Evolutionary conservation across 1,284 basidiomycete species (phyloP), one percentile per base, ranked within the genome.

Genomic region (Irpex sp.): DNA sequence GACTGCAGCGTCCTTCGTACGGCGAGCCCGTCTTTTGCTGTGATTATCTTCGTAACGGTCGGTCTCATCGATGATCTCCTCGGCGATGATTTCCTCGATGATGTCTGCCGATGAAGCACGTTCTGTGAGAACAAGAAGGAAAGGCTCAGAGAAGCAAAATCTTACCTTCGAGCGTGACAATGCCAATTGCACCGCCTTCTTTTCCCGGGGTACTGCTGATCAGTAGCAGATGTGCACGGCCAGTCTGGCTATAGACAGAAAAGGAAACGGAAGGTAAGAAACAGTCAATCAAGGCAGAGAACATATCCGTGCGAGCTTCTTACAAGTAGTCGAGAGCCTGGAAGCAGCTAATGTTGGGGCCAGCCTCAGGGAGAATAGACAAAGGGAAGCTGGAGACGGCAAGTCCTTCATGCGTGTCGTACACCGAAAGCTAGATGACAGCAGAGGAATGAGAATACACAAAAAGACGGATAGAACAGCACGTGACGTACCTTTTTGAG

Each of bases 41-140:
- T 88, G 86, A 72, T 95, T 96, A 69, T 94, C 93, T 67, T 92
- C 87, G 70, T 91, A 95, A 19, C 87, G 82, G 76, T 97, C 94
- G 3, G 93, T 96, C 75, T 96, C 94, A 71, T 96, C 94, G 47
- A 96, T 87, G 60, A 94, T 93, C 75, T 96, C 94, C 75, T 92
- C 92, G 0, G 89, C 87, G 19, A 94, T 91, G 67, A 95, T 93
- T 81, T 96, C 94, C 81, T 91, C 89, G 64, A 91, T 91, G 67
- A 91, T 84, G 70, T 91, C 88, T 88, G 64, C 1, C 31, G 11
- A 52, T 40, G 8, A 8, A 26, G 15, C 38, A 4, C 38, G 15
- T 44, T 44, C 40, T 11, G 40, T 44, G 15, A 44, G 15, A 2
- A 9, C 38, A 40, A 2, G 40, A 44, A 44, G 11, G 40, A 40